Evolutionary conservation across 2,329 filamentous ascomycete genomes (phyloP).

Genomic region (Blastomyces gilchristii): DNA sequence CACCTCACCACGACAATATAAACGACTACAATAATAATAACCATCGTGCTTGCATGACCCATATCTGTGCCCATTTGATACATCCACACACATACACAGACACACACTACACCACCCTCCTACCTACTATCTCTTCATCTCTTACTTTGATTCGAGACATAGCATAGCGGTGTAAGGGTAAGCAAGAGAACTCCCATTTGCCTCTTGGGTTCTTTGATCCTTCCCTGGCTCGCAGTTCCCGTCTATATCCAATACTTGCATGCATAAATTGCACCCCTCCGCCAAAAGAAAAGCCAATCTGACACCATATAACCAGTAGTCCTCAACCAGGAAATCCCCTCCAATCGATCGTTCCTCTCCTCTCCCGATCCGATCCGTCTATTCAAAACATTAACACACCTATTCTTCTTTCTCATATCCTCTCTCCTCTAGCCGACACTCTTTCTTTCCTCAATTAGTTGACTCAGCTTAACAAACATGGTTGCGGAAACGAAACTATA

Average conservation of each 20-base stretch:
- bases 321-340: not conserved
- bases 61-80: not conserved
- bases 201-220: not conserved
- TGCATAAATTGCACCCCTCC: not conserved
- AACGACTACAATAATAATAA: not conserved
- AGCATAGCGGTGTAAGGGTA: not conserved
- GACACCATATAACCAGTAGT: not conserved
- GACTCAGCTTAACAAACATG: slow-evolving; percentile 48
- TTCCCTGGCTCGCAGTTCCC: not conserved
- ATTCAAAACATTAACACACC: not conserved
- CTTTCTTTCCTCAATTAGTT: not conserved
- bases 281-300: not conserved
- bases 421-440: slow-evolving; percentile 1
- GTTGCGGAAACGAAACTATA: slow-evolving; percentile 94
- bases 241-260: not conserved
- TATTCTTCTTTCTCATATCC: not conserved
- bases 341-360: not conserved
- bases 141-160: not conserved
- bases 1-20: not conserved
- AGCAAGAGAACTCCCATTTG: not conserved
- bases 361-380: not conserved
- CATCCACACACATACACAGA: not conserved
- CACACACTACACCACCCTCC: not conserved
- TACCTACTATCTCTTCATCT: not conserved
- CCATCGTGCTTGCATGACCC: not conserved